Evolutionary conservation across 2,329 filamentous ascomycete genomes (phyloP), one percentile per base, ranked within the genome.

Genomic region (Raffaelea deltoideospora): DNA sequence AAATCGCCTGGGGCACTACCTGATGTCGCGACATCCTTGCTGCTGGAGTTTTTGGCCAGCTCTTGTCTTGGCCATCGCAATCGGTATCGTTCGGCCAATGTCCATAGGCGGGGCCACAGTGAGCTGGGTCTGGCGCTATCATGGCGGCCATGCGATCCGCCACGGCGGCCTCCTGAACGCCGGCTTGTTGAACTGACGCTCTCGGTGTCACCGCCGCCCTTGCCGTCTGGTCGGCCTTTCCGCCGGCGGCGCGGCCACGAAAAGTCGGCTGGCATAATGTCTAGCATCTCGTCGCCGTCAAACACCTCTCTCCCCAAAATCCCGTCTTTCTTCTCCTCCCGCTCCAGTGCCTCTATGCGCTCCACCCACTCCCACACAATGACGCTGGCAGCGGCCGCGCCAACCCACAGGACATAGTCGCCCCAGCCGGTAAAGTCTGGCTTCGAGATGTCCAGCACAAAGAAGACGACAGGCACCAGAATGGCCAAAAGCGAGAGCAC

Each of bases 331-430:
- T 87, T 85, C 54, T 94, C 86, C 54, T 94, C 86, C 46, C 87
- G 74, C 60, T 95, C 87, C 42, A 94, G 58, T 0, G 86, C 84
- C 54, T 95, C 87, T 34, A 95, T 95, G 20, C 87, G 72, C 56
- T 95, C 87, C 3, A 95, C 87, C 87, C 87, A 95, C 56, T 95
- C 87, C 87, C 87, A 95, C 3, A 95, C 87, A 18, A 94, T 83
- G n/a, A 94, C 87, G 57, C 85, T 93, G 21, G 87, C 87, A 2
- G 86, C 86, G 0, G 87, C 86, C 1, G 86, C 86, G 33, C 87
- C 87, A n/a, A 94, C 87, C 87, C 87, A 95, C 49, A 86, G 69
- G 32, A 94, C 87, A 51, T 94, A 95, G 51, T 93, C 87, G 51
- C 87, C 87, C 87, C 87, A 95, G 9, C 81, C 84, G 28, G 83